These are phyloP conservation scores for Pseudonitzschia pungens DNA, from an alignment of 108 stramenopile species.

Conservation along the genomic window DNA sequence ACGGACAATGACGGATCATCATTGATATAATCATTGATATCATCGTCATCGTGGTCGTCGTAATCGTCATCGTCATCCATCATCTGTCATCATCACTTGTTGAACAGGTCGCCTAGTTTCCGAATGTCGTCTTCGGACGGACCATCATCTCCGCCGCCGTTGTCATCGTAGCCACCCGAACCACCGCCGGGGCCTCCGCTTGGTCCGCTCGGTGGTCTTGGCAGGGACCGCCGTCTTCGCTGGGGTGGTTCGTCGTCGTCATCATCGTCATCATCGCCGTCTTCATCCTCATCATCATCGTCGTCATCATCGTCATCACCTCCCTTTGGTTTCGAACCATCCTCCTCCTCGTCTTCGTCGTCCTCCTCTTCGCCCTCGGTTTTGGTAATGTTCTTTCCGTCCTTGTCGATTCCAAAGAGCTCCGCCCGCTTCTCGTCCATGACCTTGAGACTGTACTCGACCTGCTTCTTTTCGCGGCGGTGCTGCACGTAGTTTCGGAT, in stretches of 20 bases:
- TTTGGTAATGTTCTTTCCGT: conserved; percentile 24
- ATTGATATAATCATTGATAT: no score
- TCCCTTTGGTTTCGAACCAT: conserved; percentile 25
- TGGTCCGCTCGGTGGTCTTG: conserved; percentile 8
- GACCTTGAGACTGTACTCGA: conserved; percentile 44
- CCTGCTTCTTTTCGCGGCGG: conserved; percentile 38
- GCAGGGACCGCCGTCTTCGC: conserved; percentile 9
- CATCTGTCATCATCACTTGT: conserved; percentile 30
- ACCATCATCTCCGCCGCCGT: conserved; percentile 14
- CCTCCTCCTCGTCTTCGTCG: conserved; percentile 14
- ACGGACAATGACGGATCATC: no score
- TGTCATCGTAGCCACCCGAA: conserved; percentile 15
- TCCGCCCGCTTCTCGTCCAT: conserved; percentile 42
- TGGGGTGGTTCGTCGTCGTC: conserved; percentile 33
- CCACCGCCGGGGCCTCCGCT: conserved; percentile 12
- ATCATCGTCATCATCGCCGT: conserved; percentile 37
- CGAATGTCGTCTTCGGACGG: conserved; percentile 35
- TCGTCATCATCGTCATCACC: conserved; percentile 38
- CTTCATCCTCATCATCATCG: conserved; percentile 37
- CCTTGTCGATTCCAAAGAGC: conserved; percentile 34
- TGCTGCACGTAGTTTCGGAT: conserved; percentile 39
- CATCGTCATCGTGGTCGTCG: no score
- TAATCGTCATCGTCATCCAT: no score
- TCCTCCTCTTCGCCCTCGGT: background rate
- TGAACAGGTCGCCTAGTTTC: conserved; percentile 28